phyloP scores from a whole-genome alignment of 225 moss, liverwort and hornwort species.

The Rhytidiadelphus loreus region DNA sequence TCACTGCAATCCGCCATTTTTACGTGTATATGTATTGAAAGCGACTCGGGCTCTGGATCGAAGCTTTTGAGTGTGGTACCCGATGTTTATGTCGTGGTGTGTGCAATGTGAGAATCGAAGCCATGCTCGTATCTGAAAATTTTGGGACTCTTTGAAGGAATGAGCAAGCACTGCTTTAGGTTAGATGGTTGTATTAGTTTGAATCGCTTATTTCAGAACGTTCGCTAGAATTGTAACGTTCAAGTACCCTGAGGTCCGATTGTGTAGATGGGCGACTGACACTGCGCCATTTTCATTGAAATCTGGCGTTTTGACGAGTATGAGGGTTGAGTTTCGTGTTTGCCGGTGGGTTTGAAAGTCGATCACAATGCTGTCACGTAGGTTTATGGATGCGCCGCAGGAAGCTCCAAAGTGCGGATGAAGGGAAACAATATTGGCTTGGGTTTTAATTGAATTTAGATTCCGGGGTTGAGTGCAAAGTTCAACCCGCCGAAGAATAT shows the following conservation, averaged over 20 bases:
- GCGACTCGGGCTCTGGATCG: not conserved
- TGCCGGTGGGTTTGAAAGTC: not conserved
- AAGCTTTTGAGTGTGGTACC: not conserved
- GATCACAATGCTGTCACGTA: not conserved
- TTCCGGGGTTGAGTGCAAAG: not conserved
- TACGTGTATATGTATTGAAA: not conserved
- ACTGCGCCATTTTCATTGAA: not conserved
- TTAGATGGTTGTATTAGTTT: too few relatives aligned
- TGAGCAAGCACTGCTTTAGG: not conserved
- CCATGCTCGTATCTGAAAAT: not conserved
- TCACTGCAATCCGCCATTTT: not conserved
- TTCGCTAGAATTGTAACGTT: not conserved
- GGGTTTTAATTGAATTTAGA: not conserved
- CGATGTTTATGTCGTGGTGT: not conserved
- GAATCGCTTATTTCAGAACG: not conserved
- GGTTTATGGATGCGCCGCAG: not conserved
- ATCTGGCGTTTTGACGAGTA: not conserved
- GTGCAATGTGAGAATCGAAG: not conserved
- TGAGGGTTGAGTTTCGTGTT: not conserved
- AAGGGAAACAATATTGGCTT: not conserved
- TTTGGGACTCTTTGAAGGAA: not conserved
- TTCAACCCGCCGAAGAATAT: not conserved
- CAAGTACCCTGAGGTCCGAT: not conserved
- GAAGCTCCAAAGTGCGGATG: not conserved
- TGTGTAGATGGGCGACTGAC: not conserved